These are phyloP conservation scores for Leccinum pallidistipes DNA, from an alignment of 1,284 basidiomycete species.

Conservation along the genomic window DNA sequence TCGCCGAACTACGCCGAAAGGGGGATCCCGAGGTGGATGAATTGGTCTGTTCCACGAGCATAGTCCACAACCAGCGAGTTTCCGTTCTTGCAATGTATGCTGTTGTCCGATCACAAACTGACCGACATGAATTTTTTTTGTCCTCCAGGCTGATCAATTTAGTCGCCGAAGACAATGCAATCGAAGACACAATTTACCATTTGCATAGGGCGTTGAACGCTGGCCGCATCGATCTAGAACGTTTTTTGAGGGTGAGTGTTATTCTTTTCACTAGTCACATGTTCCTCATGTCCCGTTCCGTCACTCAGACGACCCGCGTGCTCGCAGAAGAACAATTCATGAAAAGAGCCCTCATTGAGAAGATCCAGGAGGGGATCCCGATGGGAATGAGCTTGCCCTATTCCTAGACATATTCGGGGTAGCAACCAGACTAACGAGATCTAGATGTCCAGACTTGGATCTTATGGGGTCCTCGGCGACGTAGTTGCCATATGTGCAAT, in stretches of 20 bases:
- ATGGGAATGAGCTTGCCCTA: constrained; percentile 44
- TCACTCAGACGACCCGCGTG: constrained; percentile 73
- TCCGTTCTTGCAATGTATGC: constrained; percentile 8
- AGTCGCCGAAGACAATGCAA: constrained; percentile 97
- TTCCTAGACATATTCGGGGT: constrained; percentile 36
- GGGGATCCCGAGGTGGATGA: constrained; percentile 89
- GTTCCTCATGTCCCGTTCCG: constrained; percentile 22
- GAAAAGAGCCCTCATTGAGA: constrained; percentile 88
- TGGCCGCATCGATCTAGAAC: constrained; percentile 89
- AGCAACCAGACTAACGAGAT: constrained; percentile 30
- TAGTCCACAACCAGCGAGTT: constrained; percentile 93
- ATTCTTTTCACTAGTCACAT: constrained; percentile 24
- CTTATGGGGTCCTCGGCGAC: constrained; percentile 38
- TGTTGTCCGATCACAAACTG: constrained; percentile 11
- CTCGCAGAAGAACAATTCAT: constrained; percentile 94
- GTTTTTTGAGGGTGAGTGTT: constrained; percentile 79
- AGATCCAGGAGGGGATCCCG: constrained; percentile 74
- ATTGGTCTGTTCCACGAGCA: constrained; percentile 90
- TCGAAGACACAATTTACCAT: constrained; percentile 98
- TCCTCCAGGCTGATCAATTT: constrained; percentile 81
- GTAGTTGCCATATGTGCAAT: constrained; percentile 38
- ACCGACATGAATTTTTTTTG: constrained; percentile 5
- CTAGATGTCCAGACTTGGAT: constrained; percentile 25
- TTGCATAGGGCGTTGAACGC: constrained; percentile 91
- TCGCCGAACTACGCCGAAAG: constrained; percentile 69